Evolutionary conservation across 306 rosid genomes (phyloP).

Genomic region (Herpetospermum pedunculosum): DNA sequence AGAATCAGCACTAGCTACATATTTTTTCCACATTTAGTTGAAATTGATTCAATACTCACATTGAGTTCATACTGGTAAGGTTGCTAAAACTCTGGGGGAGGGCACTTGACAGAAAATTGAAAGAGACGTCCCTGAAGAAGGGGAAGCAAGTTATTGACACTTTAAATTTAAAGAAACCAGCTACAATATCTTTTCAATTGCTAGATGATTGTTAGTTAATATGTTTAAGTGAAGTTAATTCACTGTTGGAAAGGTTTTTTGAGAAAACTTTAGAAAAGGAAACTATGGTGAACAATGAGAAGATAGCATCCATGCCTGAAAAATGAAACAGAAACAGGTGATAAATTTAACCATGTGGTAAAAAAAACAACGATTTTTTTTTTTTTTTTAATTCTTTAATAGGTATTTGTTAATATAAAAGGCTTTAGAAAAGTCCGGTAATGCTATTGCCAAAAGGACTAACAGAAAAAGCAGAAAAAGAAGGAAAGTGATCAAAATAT

Average conservation of each 20-base stretch:
- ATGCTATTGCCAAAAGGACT: background rate
- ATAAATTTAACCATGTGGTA: background rate
- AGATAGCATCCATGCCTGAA: background rate
- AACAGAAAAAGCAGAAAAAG: background rate
- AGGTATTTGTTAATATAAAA: background rate
- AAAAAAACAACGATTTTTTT: background rate
- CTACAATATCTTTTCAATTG: background rate
- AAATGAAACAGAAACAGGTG: background rate
- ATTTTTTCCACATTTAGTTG: background rate
- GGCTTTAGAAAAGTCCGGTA: background rate
- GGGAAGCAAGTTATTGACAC: background rate
- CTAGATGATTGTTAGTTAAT: background rate
- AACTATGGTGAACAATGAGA: background rate
- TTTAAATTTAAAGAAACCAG: background rate
- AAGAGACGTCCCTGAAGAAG: constrained; percentile 49
- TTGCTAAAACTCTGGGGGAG: constrained; percentile 80
- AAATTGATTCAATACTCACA: constrained; percentile 40
- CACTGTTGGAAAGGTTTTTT: background rate
- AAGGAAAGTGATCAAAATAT: background rate
- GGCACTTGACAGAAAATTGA: constrained; percentile 55
- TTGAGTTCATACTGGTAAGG: constrained; percentile 48
- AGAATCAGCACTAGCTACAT: constrained; percentile 18
- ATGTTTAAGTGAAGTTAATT: background rate
- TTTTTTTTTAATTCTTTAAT: background rate
- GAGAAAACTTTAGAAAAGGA: background rate